Evolutionary conservation across 345 rosid genomes (phyloP), one percentile per base, ranked within the genome.

Genomic region (Acer saccharum): DNA sequence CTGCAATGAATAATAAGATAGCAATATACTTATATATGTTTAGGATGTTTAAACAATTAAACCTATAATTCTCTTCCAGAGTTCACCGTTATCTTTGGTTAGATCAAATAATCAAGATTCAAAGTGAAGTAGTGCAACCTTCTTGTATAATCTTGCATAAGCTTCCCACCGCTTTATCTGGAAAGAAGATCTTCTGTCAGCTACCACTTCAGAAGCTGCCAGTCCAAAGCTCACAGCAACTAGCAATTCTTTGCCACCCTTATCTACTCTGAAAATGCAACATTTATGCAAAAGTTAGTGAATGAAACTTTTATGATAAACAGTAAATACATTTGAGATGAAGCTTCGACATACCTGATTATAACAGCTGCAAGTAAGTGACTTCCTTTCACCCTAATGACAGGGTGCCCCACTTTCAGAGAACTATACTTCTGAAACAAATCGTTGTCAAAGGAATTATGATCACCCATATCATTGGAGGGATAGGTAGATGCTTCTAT

Each of bases 171-270:
- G 81, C 84, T 87, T 87, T 68, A 73, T 84, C 79, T 86, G 90
- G 76, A 80, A 87, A 79, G 91, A 87, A 77, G 90, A 88, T 85
- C 89, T 88, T 81, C 95, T 82, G 61, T 87, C 89, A 78, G 93
- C 92, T 20, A 91, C 93, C 23, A 89, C 92, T 83, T 91, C 92
- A 77, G 93, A 87, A 78, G 95, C 90, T 39, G 89, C 88, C 81
- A 89, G 76, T 72, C 82, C 90, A 86, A 88, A 91, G 85, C 90
- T 88, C 83, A 89, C 95, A 82, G 93, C 95, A 69, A 91, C 92
- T 69, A 91, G 89, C 82, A 91, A 81, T 80, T 91, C 93, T 77
- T 81, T 83, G 54, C 90, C 91, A 73, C 85, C 92, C 55, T 89
- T 89, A 35, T 89, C 89, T 55, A 91, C 84, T 71, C 95, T 91